Evolutionary conservation across 2,329 filamentous ascomycete species (phyloP).

Genomic region (Ophiostoma quercus): DNA sequence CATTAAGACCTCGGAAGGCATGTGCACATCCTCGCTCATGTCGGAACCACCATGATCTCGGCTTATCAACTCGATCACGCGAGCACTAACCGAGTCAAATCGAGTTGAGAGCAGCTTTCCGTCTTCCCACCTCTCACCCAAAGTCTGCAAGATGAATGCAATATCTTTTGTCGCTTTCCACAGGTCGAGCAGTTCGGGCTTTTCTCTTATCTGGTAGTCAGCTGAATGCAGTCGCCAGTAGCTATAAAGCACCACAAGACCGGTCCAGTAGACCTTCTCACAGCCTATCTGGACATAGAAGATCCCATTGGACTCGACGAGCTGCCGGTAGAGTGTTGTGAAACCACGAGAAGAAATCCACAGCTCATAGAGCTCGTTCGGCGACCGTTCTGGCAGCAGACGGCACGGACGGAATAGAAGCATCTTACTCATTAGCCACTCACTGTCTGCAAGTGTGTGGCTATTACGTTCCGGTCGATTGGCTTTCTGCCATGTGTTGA

Average conservation of each 20-base stretch:
- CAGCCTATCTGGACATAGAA: conserved; percentile 31
- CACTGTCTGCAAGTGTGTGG: conserved; percentile 29
- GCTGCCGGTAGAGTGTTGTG: conserved; percentile 27
- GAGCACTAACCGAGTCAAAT: conserved; percentile 26
- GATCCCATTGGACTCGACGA: conserved; percentile 29
- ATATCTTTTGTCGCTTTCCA: conserved; percentile 30
- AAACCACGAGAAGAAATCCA: conserved; percentile 28
- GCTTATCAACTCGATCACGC: conserved; percentile 25
- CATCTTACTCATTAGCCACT: conserved; percentile 30
- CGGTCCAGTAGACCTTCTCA: conserved; percentile 31
- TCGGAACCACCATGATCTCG: not conserved
- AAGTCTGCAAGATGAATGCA: conserved; percentile 27
- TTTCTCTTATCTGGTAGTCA: not conserved
- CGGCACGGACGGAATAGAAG: conserved; percentile 28
- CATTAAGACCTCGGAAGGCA: conserved; percentile 27
- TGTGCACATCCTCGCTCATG: not conserved
- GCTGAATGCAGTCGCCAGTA: conserved; percentile 26
- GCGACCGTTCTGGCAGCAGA: conserved; percentile 25
- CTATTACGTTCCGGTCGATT: conserved; percentile 26
- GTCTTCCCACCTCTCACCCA: conserved; percentile 30
- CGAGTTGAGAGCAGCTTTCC: conserved; percentile 26
- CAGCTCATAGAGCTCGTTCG: conserved; percentile 25
- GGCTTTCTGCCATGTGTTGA: conserved; percentile 24
- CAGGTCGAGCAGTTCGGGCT: conserved; percentile 22
- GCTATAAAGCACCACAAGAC: conserved; percentile 28